A percentile compares a stretch with the other conserved stretches of the same genome.
These are phyloP conservation scores for Cercospora berteroae DNA, from an alignment of 2,329 filamentous ascomycete genomes.

Conservation along the genomic window DNA sequence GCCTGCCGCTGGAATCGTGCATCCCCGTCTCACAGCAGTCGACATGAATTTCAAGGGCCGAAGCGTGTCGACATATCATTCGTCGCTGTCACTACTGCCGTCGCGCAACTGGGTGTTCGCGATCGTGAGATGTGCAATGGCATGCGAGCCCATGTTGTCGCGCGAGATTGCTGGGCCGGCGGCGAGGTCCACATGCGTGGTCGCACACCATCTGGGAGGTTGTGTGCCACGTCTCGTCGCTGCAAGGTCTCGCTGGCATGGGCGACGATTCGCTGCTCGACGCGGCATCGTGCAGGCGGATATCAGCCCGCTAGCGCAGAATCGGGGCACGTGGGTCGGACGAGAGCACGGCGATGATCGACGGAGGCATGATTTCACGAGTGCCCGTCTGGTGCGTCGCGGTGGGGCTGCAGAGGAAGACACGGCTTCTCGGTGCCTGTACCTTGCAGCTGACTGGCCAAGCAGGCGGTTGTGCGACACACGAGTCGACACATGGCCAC, in stretches of 20 bases:
- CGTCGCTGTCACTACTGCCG: not conserved
- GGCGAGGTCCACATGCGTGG: not conserved
- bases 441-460: not conserved
- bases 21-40: not conserved
- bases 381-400: not conserved
- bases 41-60: not conserved
- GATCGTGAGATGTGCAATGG: not conserved
- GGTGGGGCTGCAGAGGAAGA: not conserved
- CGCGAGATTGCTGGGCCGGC: not conserved
- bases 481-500: not conserved
- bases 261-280: not conserved
- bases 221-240: slow-evolving; percentile 22
- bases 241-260: slow-evolving; percentile 40
- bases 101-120: not conserved
- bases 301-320: slow-evolving; percentile 8
- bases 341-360: not conserved
- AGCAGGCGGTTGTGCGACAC: too few species aligned
- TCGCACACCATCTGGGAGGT: not conserved
- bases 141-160: not conserved
- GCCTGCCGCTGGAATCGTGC: not conserved
- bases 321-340: not conserved
- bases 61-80: not conserved
- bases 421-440: not conserved
- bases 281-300: not conserved
- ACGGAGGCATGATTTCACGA: not conserved